Evolutionary conservation across 352 stramenopile species (phyloP).

Genomic region (Pythium insidiosum): DNA sequence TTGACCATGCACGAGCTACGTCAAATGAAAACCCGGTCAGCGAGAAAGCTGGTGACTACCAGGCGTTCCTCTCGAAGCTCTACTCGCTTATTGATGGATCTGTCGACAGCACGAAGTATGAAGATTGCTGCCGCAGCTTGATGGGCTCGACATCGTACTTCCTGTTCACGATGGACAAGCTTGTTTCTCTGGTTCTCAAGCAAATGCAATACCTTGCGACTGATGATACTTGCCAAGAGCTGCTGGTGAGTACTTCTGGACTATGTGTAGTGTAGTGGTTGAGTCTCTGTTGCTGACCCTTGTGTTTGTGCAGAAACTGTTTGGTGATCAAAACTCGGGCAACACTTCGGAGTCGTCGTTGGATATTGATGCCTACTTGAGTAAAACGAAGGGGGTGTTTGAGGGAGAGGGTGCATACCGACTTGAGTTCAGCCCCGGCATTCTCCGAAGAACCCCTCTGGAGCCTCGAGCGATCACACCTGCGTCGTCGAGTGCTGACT

Average conservation of each 20-base stretch:
- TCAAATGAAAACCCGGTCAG: conserved; percentile 26
- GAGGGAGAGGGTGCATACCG: conserved; percentile 79
- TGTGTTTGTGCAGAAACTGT: conserved; percentile 32
- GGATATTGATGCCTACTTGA: conserved; percentile 49
- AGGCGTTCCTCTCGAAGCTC: conserved; percentile 80
- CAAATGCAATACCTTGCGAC: conserved; percentile 83
- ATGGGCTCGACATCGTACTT: conserved; percentile 89
- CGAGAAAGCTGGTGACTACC: conserved; percentile 82
- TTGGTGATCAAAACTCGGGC: conserved; percentile 35
- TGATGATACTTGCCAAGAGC: conserved; percentile 73
- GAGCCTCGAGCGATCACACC: conserved; percentile 40
- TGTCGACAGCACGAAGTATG: conserved; percentile 83
- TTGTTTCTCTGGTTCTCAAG: conserved; percentile 80
- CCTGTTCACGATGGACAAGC: conserved; percentile 89
- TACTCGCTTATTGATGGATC: conserved; percentile 83
- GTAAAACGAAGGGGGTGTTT: conserved; percentile 73
- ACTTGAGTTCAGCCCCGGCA: conserved; percentile 76
- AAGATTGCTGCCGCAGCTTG: conserved; percentile 83
- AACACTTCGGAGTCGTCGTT: conserved; percentile 12
- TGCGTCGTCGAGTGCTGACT: conserved; percentile 19
- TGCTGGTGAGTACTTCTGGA: conserved; percentile 42
- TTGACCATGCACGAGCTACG: conserved; percentile 66
- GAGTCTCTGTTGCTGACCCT: background rate
- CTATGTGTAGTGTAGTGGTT: background rate
- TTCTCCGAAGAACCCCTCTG: conserved; percentile 67